Conservation (phyloP, 1,284 basidiomycete species). For the Cutaneotrichosporon mucoides region DNA sequence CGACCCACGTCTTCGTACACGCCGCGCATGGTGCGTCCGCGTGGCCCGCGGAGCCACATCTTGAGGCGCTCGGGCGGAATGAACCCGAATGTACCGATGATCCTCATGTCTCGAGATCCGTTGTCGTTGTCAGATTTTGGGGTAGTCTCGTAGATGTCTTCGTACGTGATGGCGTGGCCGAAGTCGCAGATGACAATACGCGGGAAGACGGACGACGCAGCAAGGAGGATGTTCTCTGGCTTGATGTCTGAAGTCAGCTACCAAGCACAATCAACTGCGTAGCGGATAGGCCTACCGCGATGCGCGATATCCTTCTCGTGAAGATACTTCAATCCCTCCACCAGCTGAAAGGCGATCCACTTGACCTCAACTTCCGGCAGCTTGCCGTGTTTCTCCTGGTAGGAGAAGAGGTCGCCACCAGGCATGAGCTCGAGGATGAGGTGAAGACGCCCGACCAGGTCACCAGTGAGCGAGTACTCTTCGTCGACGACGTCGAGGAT, state of each 20-base stretch:
- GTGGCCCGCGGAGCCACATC: slow-evolving; percentile 2
- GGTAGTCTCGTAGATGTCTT: slow-evolving; percentile 2
- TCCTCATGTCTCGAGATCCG: not conserved
- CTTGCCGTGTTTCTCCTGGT: slow-evolving; percentile 56
- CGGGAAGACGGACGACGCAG: slow-evolving; percentile 70
- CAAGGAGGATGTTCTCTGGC: slow-evolving; percentile 56
- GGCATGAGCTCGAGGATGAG: slow-evolving; percentile 74
- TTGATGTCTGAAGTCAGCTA: slow-evolving; percentile 4
- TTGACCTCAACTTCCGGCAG: slow-evolving; percentile 74
- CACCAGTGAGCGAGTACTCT: slow-evolving; percentile 36
- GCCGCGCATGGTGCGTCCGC: not conserved
- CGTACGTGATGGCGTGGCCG: slow-evolving; percentile 51
- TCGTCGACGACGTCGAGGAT: slow-evolving; percentile 64
- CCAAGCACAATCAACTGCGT: not conserved
- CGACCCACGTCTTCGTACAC: slow-evolving; percentile 5
- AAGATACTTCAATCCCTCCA: slow-evolving; percentile 66
- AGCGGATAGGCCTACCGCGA: slow-evolving; percentile 56
- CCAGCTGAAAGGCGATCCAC: slow-evolving; percentile 74
- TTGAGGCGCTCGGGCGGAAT: slow-evolving; percentile 25
- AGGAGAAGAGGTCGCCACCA: slow-evolving; percentile 71
- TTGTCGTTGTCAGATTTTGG: not conserved
- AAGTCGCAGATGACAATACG: slow-evolving; percentile 79
- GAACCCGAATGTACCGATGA: slow-evolving; percentile 21
- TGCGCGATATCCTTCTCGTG: slow-evolving; percentile 72
- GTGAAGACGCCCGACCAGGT: slow-evolving; percentile 38